Evolutionary conservation across 2,329 filamentous ascomycete genomes (phyloP).

Genomic region (Stagonosporopsis tanaceti): DNA sequence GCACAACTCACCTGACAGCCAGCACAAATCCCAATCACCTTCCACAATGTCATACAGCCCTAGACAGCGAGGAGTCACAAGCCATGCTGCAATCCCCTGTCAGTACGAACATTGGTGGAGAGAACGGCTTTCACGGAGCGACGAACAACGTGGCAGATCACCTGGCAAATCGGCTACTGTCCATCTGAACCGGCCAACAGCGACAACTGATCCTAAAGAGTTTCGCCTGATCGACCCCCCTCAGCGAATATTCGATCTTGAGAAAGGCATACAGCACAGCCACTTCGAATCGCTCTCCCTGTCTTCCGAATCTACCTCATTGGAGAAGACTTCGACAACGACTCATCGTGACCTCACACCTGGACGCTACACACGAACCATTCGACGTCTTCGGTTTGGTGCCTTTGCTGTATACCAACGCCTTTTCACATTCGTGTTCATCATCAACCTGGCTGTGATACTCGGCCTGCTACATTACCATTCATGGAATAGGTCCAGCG

Average conservation of each 20-base stretch:
- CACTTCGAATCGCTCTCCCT: not conserved
- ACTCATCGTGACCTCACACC: not conserved
- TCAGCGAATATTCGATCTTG: conserved; percentile 18
- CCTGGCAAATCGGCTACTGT: conserved; percentile 6
- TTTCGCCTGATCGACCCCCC: conserved; percentile 16
- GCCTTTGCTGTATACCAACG: conserved; percentile 49
- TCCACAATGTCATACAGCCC: conserved; percentile 29
- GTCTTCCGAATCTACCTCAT: not conserved
- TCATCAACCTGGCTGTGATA: conserved; percentile 47
- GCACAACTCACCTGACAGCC: conserved; percentile 23
- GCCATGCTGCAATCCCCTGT: conserved; percentile 7
- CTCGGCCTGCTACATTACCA: conserved; percentile 25
- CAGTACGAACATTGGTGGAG: conserved; percentile 25
- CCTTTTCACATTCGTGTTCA: conserved; percentile 53
- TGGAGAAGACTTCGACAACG: not conserved
- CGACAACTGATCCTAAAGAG: conserved; percentile 19
- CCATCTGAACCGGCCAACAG: conserved; percentile 11
- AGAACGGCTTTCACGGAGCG: conserved; percentile 7
- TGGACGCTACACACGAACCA: not conserved
- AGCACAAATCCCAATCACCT: conserved; percentile 9
- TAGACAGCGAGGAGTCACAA: conserved; percentile 13
- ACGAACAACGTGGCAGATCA: conserved; percentile 8
- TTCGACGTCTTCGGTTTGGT: conserved; percentile 29
- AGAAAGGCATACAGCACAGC: conserved; percentile 26
- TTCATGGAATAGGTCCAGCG: not conserved